phyloP scores from a whole-genome alignment of 2,329 filamentous ascomycete genomes.

The Aspergillus neotritici region DNA sequence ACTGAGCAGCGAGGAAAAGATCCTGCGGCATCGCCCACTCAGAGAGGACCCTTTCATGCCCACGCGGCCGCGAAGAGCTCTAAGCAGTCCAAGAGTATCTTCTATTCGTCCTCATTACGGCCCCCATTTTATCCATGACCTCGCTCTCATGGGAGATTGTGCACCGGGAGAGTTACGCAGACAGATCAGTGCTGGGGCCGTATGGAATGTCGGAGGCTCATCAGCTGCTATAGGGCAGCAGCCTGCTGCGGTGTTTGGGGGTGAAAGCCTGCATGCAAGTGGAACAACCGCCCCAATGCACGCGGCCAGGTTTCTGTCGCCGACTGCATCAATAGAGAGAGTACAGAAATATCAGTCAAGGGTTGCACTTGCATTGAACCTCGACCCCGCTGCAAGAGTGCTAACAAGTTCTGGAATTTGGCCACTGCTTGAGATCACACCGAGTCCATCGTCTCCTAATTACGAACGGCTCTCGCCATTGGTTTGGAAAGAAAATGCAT shows the following conservation, averaged over 20 bases:
- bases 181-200: conserved; percentile 60
- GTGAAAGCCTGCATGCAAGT: conserved; percentile 61
- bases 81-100: conserved; percentile 9
- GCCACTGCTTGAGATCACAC: conserved; percentile 17
- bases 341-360: conserved; percentile 65
- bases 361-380: conserved; percentile 72
- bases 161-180: conserved; percentile 20
- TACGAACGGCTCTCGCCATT: conserved; percentile 30
- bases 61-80: conserved; percentile 25
- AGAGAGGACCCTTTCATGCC: conserved; percentile 51
- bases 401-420: conserved; percentile 49
- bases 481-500: conserved; percentile 37
- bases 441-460: conserved; percentile 20
- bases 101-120: conserved; percentile 22
- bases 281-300: conserved; percentile 66
- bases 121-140: conserved; percentile 32
- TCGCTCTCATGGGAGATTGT: conserved; percentile 10
- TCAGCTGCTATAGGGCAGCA: conserved; percentile 48
- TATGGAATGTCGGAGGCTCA: conserved; percentile 73
- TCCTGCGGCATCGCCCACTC: conserved; percentile 40
- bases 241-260: conserved; percentile 50
- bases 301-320: conserved; percentile 51
- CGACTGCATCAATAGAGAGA: conserved; percentile 52
- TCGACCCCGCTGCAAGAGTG: conserved; percentile 64
- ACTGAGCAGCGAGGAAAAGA: conserved; percentile 44